A percentile compares a stretch with the other conserved stretches of the same genome.
Conservation (phyloP, 768 basidiomycete species). For the Mycena kentingensis region DNA sequence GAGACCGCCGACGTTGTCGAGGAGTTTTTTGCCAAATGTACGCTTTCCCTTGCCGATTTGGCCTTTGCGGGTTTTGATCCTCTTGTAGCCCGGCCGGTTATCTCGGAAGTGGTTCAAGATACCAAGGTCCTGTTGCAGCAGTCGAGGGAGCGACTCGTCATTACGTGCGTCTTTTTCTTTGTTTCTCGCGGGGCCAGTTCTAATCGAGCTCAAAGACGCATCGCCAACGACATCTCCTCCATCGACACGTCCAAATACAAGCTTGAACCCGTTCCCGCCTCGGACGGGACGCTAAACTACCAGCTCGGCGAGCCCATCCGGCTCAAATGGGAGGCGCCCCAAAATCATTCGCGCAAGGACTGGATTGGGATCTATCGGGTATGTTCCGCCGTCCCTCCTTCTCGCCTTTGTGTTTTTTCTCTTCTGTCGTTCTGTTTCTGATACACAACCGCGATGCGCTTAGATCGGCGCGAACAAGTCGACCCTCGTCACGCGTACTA, state of each 20-base stretch:
- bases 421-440: background rate
- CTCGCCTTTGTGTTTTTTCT: no score
- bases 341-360: conserved; percentile 84
- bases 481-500: conserved; percentile 77
- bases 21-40: conserved; percentile 90
- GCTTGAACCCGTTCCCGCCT: conserved; percentile 57
- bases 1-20: conserved; percentile 92
- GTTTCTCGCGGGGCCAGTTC: conserved; percentile 3
- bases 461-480: conserved; percentile 89
- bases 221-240: conserved; percentile 77
- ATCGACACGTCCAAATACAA: conserved; percentile 83
- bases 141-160: conserved; percentile 86
- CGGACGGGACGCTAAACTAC: conserved; percentile 60
- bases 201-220: conserved; percentile 52
- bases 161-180: conserved; percentile 63
- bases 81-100: conserved; percentile 73
- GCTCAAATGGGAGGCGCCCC: conserved; percentile 86
- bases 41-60: conserved; percentile 30
- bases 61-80: conserved; percentile 13
- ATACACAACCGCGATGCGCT: conserved; percentile 5
- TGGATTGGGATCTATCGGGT: conserved; percentile 96
- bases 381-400: conserved; percentile 19
- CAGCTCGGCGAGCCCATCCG: conserved; percentile 90
- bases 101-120: conserved; percentile 90
- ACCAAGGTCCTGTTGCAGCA: conserved; percentile 91